A percentile compares a stretch with the other conserved stretches of the same genome.
Evolutionary conservation across 768 basidiomycete species (phyloP).

Genomic region (Dentipellis sp.): DNA sequence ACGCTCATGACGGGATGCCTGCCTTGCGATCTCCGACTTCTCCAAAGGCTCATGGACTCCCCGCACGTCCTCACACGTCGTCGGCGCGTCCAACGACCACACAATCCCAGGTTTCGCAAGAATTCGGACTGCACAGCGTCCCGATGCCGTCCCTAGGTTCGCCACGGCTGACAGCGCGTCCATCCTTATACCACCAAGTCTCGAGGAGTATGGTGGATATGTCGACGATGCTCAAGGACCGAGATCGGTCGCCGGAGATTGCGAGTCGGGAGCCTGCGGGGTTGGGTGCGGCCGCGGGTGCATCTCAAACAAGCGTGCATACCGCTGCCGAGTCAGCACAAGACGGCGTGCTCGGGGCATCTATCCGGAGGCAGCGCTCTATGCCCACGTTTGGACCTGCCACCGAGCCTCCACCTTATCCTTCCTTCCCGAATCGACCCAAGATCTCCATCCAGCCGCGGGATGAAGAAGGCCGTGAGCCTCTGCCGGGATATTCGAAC

Average conservation of each 20-base stretch:
- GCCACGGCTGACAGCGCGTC: constrained; percentile 5
- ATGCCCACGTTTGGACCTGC: constrained; percentile 59
- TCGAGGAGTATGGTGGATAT: constrained; percentile 13
- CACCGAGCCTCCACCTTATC: constrained; percentile 62
- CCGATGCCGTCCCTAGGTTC: not conserved
- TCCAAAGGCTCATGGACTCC: not conserved
- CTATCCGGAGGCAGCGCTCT: constrained; percentile 53
- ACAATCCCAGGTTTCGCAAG: not conserved
- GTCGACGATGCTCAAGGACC: constrained; percentile 3
- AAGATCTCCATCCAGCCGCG: constrained; percentile 31
- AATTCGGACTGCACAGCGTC: not conserved
- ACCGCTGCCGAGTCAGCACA: not conserved
- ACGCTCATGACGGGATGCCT: not conserved
- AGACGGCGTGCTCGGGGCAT: constrained; percentile 20
- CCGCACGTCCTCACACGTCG: not conserved
- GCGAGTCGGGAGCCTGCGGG: constrained; percentile 1
- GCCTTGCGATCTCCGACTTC: not conserved
- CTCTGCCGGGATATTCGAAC: constrained; percentile 77
- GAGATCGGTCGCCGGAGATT: constrained; percentile 2
- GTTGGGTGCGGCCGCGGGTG: not conserved
- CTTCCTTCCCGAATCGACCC: constrained; percentile 23
- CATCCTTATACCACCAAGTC: constrained; percentile 9
- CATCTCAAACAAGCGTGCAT: not conserved
- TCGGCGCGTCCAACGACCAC: constrained; percentile 8
- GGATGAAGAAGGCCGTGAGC: constrained; percentile 82